Evolutionary conservation across 176 grass and related monocot genomes (phyloP), one percentile per base, ranked within the genome.

Genomic region (Thalia dealbata): DNA sequence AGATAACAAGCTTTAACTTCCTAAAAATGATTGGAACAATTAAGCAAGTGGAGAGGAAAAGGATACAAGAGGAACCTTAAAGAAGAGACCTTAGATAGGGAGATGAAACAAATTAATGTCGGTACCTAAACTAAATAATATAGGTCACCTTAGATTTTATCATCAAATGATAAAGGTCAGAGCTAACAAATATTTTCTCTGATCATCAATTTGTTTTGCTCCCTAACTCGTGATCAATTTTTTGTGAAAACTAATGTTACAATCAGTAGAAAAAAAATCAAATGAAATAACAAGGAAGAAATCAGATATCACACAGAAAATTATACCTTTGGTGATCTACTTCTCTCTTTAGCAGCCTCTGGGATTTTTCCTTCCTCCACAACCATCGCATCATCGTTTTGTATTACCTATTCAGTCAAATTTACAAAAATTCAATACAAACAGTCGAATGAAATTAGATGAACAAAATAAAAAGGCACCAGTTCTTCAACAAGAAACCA

Each of bases 351-450:
- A 15, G 25, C 19, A 18, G 14, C 2, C 62, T 64, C 62, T 30
- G 22, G 22, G 29, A 64, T 14, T 64, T 15, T 64, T 9, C 19
- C 28, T 30, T 30, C 62, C 62, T 15, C 25, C 67, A 21, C 67
- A 48, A 70, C 38, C 41, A 81, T 73, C 16, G 78, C 71, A 13
- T 69, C 74, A 28, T 38, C 14, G 10, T 43, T 70, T 50, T 75
- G 1, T 69, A 16, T 30, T 52, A 30, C 43, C 16, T 74, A 25
- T 3, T 77, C 82, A 30, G 15, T 21, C 54, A 64, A 64, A 32
- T 45, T 43, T 68, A 68, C 19, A 8, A 11, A 68, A 23, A 22
- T 32, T 23, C 21, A 68, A 8, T 5, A n/a, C n/a, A 0, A 67
- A 14, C 7, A 1, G 6, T 23, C 32, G 10, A 23, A 23, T 0